Percentiles rank a stretch among this genome's conserved stretches.
These are phyloP conservation scores for Nicotiana obtusifolia DNA, from an alignment of 257 asterid species.

Conservation along the genomic window DNA sequence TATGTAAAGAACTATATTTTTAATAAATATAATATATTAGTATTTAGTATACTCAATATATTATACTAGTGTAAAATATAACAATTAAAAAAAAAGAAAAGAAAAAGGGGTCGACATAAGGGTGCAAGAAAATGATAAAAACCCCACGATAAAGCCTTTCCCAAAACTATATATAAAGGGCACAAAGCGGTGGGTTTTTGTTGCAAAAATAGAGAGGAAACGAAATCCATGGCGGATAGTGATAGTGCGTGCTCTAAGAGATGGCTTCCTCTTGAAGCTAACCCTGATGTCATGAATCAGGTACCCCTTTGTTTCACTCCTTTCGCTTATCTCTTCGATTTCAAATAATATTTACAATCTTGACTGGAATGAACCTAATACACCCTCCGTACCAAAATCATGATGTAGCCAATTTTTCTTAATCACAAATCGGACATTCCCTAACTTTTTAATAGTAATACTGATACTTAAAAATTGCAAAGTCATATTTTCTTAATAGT, in stretches of 20 bases:
- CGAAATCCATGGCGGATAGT: slow-evolving; percentile 41
- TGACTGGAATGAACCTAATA: not conserved
- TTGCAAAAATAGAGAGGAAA: not conserved
- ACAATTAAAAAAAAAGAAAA: not conserved
- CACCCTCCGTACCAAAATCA: not conserved
- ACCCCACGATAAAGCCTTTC: not conserved
- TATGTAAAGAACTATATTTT: too few relatives aligned
- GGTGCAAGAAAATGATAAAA: not conserved
- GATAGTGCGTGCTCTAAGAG: slow-evolving; percentile 47
- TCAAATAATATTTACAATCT: not conserved
- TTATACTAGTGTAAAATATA: too few relatives aligned
- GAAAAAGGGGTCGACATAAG: too few relatives aligned
- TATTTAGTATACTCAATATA: too few relatives aligned
- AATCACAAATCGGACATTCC: not conserved
- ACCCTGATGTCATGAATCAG: slow-evolving; percentile 97
- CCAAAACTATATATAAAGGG: slow-evolving; percentile 20
- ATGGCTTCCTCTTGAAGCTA: slow-evolving; percentile 99
- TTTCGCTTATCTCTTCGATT: not conserved
- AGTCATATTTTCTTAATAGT: not conserved
- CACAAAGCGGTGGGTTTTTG: not conserved
- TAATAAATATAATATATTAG: too few relatives aligned
- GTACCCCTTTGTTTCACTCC: slow-evolving; percentile 20
- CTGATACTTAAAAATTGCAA: not conserved
- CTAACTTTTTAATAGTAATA: not conserved
- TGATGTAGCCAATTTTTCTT: not conserved